These are phyloP conservation scores for Hypoxylon sp. DNA, from an alignment of 2,329 filamentous ascomycete species.

Conservation along the genomic window DNA sequence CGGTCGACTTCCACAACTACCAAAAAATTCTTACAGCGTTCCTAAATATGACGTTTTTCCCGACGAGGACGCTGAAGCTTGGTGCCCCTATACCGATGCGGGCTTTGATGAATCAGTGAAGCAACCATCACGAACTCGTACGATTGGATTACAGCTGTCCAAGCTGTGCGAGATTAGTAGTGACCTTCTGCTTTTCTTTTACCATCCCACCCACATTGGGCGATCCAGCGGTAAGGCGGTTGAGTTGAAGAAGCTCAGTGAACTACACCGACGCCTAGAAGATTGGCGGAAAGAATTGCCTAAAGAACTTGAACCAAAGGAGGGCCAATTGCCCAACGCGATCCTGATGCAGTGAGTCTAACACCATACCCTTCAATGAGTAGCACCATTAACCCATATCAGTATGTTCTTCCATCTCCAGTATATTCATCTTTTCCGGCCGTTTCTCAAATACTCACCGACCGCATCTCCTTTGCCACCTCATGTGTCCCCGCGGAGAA, in stretches of 20 bases:
- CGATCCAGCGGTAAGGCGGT: constrained; percentile 77
- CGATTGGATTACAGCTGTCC: constrained; percentile 83
- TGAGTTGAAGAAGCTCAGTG: constrained; percentile 92
- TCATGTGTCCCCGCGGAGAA: constrained; percentile 89
- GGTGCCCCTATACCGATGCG: constrained; percentile 89
- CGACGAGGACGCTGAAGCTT: constrained; percentile 84
- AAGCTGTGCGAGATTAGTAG: constrained; percentile 93
- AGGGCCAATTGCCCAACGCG: constrained; percentile 88
- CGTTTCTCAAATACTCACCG: constrained; percentile 91
- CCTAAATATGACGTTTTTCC: constrained; percentile 93
- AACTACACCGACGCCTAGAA: constrained; percentile 89
- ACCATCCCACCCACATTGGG: constrained; percentile 79
- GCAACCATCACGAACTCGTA: constrained; percentile 85
- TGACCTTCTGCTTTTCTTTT: constrained; percentile 89
- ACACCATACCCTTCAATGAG: neutral
- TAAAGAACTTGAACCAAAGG: constrained; percentile 86
- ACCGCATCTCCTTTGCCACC: constrained; percentile 83
- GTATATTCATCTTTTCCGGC: constrained; percentile 94
- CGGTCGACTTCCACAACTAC: constrained; percentile 88
- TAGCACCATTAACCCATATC: constrained; percentile 42
- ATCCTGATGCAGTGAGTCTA: constrained; percentile 81
- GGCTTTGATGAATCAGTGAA: constrained; percentile 78
- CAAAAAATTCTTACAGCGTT: constrained; percentile 81
- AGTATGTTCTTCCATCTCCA: constrained; percentile 99
- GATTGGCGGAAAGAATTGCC: constrained; percentile 89